These are phyloP conservation scores for Globisporangium cederbergense DNA, from an alignment of 352 stramenopile genomes.

Conservation along the genomic window DNA sequence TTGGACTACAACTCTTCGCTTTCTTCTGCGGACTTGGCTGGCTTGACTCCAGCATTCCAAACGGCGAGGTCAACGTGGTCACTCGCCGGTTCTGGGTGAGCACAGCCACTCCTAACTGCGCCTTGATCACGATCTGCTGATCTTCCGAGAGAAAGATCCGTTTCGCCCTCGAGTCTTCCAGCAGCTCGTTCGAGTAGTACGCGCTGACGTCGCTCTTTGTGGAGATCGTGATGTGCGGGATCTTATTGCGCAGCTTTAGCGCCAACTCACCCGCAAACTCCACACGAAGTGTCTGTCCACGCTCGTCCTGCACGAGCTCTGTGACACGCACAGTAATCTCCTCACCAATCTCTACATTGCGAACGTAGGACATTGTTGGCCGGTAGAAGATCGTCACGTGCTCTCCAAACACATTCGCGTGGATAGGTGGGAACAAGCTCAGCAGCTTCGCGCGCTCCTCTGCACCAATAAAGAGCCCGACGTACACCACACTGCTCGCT, in stretches of 20 bases:
- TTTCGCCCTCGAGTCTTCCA: constrained; percentile 22
- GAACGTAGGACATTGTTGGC: constrained; percentile 48
- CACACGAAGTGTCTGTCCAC: constrained; percentile 49
- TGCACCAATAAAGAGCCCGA: constrained; percentile 53
- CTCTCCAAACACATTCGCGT: constrained; percentile 46
- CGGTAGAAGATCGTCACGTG: constrained; percentile 69
- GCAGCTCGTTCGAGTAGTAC: constrained; percentile 67
- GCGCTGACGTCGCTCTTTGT: constrained; percentile 38
- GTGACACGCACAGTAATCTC: constrained; percentile 28
- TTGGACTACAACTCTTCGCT: background rate
- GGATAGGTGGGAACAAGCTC: constrained; percentile 18
- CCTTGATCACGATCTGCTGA: constrained; percentile 21
- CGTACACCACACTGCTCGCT: constrained; percentile 36
- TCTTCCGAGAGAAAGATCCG: constrained; percentile 20
- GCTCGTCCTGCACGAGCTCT: constrained; percentile 41
- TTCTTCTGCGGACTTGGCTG: background rate
- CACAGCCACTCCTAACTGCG: constrained; percentile 29
- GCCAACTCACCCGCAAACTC: constrained; percentile 32
- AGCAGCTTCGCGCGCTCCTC: constrained; percentile 33
- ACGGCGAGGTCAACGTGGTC: constrained; percentile 30
- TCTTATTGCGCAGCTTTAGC: constrained; percentile 47
- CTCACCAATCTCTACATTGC: constrained; percentile 40
- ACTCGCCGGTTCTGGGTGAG: constrained; percentile 39
- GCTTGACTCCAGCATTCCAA: constrained; percentile 10
- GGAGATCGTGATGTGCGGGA: constrained; percentile 65